These are phyloP conservation scores for Afroboletus lepidellus DNA, from an alignment of 1,284 basidiomycete genomes.

Conservation along the genomic window DNA sequence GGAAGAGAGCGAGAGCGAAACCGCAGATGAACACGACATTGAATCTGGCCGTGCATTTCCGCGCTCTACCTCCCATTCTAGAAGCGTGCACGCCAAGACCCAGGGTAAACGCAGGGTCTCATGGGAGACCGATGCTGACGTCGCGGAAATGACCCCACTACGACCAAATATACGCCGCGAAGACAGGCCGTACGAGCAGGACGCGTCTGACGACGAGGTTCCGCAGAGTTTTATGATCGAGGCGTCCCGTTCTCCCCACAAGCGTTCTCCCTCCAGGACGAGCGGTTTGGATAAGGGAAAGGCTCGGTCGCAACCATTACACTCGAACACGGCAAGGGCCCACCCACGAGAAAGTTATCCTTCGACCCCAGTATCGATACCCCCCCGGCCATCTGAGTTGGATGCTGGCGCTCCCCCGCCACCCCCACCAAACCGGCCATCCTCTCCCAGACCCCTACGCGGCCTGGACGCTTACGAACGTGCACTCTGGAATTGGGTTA, in stretches of 20 bases:
- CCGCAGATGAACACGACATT: conserved; percentile 47
- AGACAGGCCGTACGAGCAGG: conserved; percentile 55
- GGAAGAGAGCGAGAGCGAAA: conserved; percentile 50
- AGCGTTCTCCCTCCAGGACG: conserved; percentile 29
- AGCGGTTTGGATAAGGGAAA: conserved; percentile 40
- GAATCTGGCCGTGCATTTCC: conserved; percentile 46
- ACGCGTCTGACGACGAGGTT: conserved; percentile 75
- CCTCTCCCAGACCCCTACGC: conserved; percentile 52
- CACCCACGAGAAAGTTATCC: conserved; percentile 43
- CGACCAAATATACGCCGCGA: conserved; percentile 67
- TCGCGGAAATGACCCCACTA: conserved; percentile 53
- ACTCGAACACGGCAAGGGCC: conserved; percentile 46
- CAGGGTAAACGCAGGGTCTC: conserved; percentile 52
- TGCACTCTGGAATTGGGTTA: conserved; percentile 98
- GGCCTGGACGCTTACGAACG: conserved; percentile 84
- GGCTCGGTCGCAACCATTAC: conserved; percentile 41
- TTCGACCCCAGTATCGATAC: conserved; percentile 43
- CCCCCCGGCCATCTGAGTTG: conserved; percentile 68
- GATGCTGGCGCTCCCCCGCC: conserved; percentile 37
- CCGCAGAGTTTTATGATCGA: conserved; percentile 84
- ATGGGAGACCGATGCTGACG: conserved; percentile 47
- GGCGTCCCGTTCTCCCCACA: conserved; percentile 39
- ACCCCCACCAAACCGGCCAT: conserved; percentile 22
- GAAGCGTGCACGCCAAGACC: conserved; percentile 34
- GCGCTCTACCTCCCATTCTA: conserved; percentile 24